Percentiles rank a stretch among this genome's conserved stretches.
These are phyloP conservation scores for Candida frijolesensis DNA, from an alignment of 1,139 yeast genomes.

Conservation along the genomic window DNA sequence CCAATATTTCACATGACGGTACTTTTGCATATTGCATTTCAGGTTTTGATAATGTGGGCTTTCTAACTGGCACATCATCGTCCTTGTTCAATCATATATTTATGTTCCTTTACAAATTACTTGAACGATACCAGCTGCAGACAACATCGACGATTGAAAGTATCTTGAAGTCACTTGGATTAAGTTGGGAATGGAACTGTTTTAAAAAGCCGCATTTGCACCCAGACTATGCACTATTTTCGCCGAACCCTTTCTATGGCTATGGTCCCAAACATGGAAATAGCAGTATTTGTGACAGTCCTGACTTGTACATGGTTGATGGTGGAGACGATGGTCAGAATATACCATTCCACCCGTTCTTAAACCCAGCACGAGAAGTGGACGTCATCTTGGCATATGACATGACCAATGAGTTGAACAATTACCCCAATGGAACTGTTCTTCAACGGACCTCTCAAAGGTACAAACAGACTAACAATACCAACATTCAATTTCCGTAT, in stretches of 20 bases:
- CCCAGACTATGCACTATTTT: conserved; percentile 69
- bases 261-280: conserved; percentile 11
- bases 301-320: conserved; percentile 38
- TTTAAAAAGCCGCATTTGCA: conserved; percentile 30
- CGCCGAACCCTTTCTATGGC: conserved; percentile 75
- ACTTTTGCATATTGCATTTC: conserved; percentile 42
- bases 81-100: conserved; percentile 64
- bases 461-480: conserved; percentile 22
- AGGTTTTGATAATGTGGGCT: conserved; percentile 75
- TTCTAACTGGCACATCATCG: conserved; percentile 72
- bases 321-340: conserved; percentile 52
- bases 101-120: conserved; percentile 45
- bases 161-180: conserved; percentile 50
- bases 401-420: conserved; percentile 38
- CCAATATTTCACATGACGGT: conserved; percentile 18
- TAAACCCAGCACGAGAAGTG: conserved; percentile 29
- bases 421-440: conserved; percentile 44
- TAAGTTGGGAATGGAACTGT: conserved; percentile 29
- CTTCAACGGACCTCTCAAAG: conserved; percentile 22
- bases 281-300: conserved; percentile 15
- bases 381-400: conserved; percentile 42
- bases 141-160: conserved; percentile 44
- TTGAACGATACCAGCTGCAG: conserved; percentile 40
- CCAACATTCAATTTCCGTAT: conserved; percentile 19
- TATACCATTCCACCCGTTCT: conserved; percentile 42